Evolutionary conservation across 345 rosid genomes (phyloP).

Genomic region (Camelina hispida): DNA sequence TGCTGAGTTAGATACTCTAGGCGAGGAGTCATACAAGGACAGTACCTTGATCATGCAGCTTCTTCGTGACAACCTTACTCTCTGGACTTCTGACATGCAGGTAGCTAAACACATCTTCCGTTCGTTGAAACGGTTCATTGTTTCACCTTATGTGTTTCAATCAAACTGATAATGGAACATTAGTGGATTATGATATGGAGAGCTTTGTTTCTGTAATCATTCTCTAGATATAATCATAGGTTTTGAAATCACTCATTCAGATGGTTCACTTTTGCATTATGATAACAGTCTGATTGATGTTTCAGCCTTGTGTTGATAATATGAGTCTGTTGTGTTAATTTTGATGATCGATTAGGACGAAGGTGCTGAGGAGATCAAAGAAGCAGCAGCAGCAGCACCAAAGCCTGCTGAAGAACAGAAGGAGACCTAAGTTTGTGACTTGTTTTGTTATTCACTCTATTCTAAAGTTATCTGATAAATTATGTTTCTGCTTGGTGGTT

Average conservation of each 20-base stretch:
- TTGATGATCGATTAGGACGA: slow-evolving; percentile 62
- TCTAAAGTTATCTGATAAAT: slow-evolving; percentile 51
- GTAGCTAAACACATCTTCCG: slow-evolving; percentile 45
- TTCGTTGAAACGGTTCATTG: not conserved
- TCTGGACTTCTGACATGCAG: slow-evolving; percentile 99
- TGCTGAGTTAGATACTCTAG: slow-evolving; percentile 92
- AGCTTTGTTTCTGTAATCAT: not conserved
- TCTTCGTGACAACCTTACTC: slow-evolving; percentile 91
- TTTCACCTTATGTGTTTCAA: no score
- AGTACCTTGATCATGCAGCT: slow-evolving; percentile 98
- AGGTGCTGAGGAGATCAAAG: slow-evolving; percentile 85
- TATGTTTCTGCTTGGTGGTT: slow-evolving; percentile 56
- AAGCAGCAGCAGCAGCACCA: slow-evolving; percentile 57
- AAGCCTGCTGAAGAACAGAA: slow-evolving; percentile 70
- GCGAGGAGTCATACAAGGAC: slow-evolving; percentile 97
- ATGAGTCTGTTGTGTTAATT: not conserved
- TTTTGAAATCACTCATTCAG: not conserved
- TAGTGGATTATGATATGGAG: no score
- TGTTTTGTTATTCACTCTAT: slow-evolving; percentile 10
- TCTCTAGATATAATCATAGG: not conserved
- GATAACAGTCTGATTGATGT: not conserved
- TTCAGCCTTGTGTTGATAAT: not conserved
- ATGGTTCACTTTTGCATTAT: not conserved
- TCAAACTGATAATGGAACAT: no score
- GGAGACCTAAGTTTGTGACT: slow-evolving; percentile 47